Evolutionary conservation across 768 basidiomycete species (phyloP), one percentile per base, ranked within the genome.

Genomic region (Lentinula sp.): DNA sequence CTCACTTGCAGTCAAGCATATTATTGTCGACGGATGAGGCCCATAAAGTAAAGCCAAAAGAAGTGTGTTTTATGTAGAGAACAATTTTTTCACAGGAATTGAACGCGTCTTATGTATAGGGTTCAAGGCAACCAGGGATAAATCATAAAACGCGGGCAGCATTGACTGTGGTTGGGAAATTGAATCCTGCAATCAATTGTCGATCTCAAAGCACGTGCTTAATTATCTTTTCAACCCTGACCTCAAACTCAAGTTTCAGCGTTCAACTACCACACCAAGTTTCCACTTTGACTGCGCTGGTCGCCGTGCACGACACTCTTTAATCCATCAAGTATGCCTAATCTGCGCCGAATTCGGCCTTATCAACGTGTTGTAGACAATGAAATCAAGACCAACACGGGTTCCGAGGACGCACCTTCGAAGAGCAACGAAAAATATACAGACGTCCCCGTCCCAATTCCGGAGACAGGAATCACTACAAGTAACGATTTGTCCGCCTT

Each of bases 101-200:
- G 6, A 20, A 55, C 53, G 36, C 53, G 53, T 55, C 35, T 18
- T 36, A 39, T 28, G 28, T 28, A 28, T 28, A 28, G 28, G 28
- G 37, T 16, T 12, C 2, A 20, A 55, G 18, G 53, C 33, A 55
- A 28, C 28, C 28, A 28, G 28, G 28, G 28, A 28, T 28, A 28
- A 28, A 28, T 28, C 28, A 28, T 28, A 2, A 28, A 55, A 39
- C 53, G 54, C 51, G 43, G 33, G 59, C 49, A 60, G 35, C 52
- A 13, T 50, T 60, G 43, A 58, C 67, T 66, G 59, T 51, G 42
- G 62, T 46, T 63, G 55, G 23, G 53, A 69, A 23, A 64, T 53
- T 64, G 28, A n/a, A 53, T 35, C 28, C 28, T 28, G 28, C 16
- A 33, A 13, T 36, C 13, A 28, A 32, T 50, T 13, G 35, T 35